Base-by-base conservation (phyloP, 1,284 basidiomycete species). In the Microbotryum silenes-acaulis region DNA sequence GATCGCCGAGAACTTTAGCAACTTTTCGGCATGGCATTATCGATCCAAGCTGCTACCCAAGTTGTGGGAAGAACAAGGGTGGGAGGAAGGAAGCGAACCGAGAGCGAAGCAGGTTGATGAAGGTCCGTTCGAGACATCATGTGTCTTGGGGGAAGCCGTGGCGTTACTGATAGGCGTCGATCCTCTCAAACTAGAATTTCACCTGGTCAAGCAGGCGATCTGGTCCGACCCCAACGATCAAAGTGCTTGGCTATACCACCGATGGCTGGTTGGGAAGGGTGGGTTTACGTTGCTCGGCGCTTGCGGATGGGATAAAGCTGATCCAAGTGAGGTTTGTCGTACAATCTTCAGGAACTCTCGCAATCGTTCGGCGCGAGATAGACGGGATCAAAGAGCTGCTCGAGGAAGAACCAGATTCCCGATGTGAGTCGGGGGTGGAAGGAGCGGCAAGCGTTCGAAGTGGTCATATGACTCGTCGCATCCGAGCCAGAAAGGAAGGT, bases 1-100 rank as follows among this genome's bases (percentile, higher is more conserved):
- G 79, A 98, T 99, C 69, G 87, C 91, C 74, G 78, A 86, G 57
- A 97, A 91, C 74, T 96, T 98, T 73, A 93, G 89, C 53, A 98
- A 99, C 75, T 98, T 97, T 74, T 94, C 90, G 62, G 96, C 96
- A 20, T 99, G 96, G 96, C 96, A 99, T 75, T 91, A 94, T 70
- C 83, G 96, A 29, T 89, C 91, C 2, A 93, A 94, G 75, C 80
- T 93, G 1, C 79, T 91, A 20, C 76, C 80, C 0, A 80, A 79
- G 4, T 72, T 90, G 7, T 93, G 89, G 89, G 79, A 79, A 5
- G 75, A 77, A 42, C 80, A 81, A 2, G 77, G 80, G 54, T 74
- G 82, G 20, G 80, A 84, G 63, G 77, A 79, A 45, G 67, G 71
- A 16, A 76, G 44, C 25, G 20, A 48, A 18, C 64, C 66, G 29